Evolutionary conservation across 192 early-diverging fungal species (phyloP), one percentile per base, ranked within the genome.

Genomic region (Obelidium mucronatum): DNA sequence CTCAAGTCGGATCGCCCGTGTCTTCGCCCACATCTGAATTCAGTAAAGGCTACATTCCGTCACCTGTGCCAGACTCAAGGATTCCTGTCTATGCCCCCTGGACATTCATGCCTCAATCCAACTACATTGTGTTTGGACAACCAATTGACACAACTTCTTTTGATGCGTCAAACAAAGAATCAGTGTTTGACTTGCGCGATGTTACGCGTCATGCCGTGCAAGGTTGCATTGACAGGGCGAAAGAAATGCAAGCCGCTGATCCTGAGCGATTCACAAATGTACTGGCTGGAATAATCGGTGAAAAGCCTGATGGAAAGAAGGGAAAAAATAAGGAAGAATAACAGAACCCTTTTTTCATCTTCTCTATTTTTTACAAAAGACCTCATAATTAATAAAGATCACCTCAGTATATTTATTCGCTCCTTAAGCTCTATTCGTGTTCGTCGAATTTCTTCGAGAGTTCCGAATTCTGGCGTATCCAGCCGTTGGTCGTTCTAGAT

Each of bases 111-210:
- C 66, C 66, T 3, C 66, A 68, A 31, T 5, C 42, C 5, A 42
- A 68, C 15, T 68, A 68, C 30, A 48, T 68, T 68, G 66, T 68
- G 26, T 33, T 68, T 68, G 66, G 66, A 30, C 40, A 68, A 1
- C 66, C 66, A 17, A 68, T 68, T 28, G 66, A 68, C 30, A 30
- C 66, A 17, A 52, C 15, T 30, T 19, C 15, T 2, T 42, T 26
- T 42, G 36, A 40, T 13, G 22, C 40, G 4, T 37, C 6, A 11
- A 48, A 68, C 30, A 30, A 44, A 26, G 66, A 68, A 42, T 22
- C 40, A 8, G 40, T 68, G 40, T 68, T 30, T 51, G 66, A 68
- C 0, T 68, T 68, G 34, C 40, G 66, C 4, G 66, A 68, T 68
- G 26, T 35, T 37, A 35, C 51, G n/a, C 11, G 66, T 24, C 3